Base-by-base conservation (phyloP, 345 rosid species). In the Linum trigynum region DNA sequence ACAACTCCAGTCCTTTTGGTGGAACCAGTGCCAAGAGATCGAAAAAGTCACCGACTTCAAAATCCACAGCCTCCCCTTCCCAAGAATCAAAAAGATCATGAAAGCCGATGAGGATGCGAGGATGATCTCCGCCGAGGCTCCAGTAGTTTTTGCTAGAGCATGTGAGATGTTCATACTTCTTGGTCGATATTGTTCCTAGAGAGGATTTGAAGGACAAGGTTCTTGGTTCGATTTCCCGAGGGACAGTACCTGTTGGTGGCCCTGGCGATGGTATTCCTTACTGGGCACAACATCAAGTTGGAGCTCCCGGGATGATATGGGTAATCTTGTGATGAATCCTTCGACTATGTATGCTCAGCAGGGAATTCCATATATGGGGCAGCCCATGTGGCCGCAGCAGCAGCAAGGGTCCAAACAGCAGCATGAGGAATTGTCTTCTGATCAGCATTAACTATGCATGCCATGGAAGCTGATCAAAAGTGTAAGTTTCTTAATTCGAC, bases 151-250 rank as follows among this genome's bases (percentile, higher is more conserved):
- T 8, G 61, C 61, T 37, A 57, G 38, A 37, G 61, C 61, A 4
- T 57, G 61, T 8, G 61, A 57, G 61, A 57, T 57, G 61, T 57
- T 57, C 61, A 57, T 57, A 5, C 61, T 17, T 57, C 36, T 4
- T 57, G 37, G 61, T 37, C 8, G 61, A 57, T 37, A 57, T 57
- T 57, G 61, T 17, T 5, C 35, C 35, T 17, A 15, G 37, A 7
- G 61, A 57, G 38, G 37, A 37, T 57, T 4, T 57, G 38, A 57
- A 57, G 17, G 37, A 16, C 2, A 37, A 57, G 53, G 53, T 48
- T 1, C 53, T 48, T 11, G 53, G 14, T 48, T 48, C 53, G 53
- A 48, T 48, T 15, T 15, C 53, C 3, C 53, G 53, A 8, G 53
- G 53, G 10, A 10, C 8, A 42, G 10, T 42, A 10, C 1, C 48